These are phyloP conservation scores for Salix caprea DNA, from an alignment of 345 rosid species.

Conservation along the genomic window DNA sequence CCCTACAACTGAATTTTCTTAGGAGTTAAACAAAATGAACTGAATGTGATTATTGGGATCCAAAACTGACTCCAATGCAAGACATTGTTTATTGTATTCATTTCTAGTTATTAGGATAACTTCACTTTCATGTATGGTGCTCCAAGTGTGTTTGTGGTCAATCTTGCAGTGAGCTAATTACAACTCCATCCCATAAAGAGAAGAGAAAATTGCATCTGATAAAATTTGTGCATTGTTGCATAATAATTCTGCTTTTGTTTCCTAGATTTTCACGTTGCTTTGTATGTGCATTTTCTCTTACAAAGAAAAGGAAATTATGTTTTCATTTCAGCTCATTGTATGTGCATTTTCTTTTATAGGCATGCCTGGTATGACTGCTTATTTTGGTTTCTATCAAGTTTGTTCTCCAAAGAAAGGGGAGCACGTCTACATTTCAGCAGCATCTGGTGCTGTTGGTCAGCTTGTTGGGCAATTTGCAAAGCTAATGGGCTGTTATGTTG, in stretches of 20 bases:
- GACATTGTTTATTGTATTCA: not conserved
- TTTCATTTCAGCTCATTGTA: not conserved
- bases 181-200: not conserved
- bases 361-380: slow-evolving; percentile 18
- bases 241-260: not conserved
- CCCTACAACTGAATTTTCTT: not conserved
- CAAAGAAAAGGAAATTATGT: not conserved
- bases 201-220: not conserved
- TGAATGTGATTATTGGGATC: not conserved
- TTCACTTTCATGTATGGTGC: not conserved
- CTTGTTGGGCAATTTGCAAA: slow-evolving; percentile 20
- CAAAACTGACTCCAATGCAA: not conserved
- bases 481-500: slow-evolving; percentile 12
- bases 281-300: too few relatives aligned
- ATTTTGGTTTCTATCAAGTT: slow-evolving; percentile 8
- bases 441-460: slow-evolving; percentile 23
- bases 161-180: not conserved
- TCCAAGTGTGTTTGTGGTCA: not conserved
- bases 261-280: too few relatives aligned
- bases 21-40: not conserved
- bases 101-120: not conserved
- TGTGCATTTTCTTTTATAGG: not conserved
- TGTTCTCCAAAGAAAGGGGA: slow-evolving; percentile 19
- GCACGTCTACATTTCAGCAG: slow-evolving; percentile 9
- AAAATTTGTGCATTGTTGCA: not conserved